These are phyloP conservation scores for Wickerhamomyces canadensis DNA, from an alignment of 805 yeast genomes.

Conservation along the genomic window DNA sequence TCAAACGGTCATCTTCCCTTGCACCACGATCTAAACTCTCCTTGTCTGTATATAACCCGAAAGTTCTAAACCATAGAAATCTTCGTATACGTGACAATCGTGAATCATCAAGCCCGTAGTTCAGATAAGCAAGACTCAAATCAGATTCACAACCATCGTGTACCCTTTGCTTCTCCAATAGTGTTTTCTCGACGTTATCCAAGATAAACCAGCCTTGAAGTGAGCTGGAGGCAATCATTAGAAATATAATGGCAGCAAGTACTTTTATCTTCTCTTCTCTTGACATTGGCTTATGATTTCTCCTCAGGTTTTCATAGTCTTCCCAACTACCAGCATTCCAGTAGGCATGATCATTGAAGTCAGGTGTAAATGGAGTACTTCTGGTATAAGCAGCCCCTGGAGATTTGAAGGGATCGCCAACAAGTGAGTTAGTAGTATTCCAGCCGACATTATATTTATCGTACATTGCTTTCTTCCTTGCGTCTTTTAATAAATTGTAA, in stretches of 20 bases:
- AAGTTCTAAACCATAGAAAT: constrained; percentile 50
- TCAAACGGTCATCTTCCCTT: constrained; percentile 67
- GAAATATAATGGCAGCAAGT: constrained; percentile 34
- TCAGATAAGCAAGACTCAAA: constrained; percentile 37
- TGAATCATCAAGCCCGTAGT: constrained; percentile 47
- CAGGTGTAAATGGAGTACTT: constrained; percentile 22
- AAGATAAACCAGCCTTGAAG: constrained; percentile 37
- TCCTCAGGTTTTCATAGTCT: constrained; percentile 41
- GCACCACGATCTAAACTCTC: constrained; percentile 31
- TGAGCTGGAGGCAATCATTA: constrained; percentile 33
- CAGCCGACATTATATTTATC: constrained; percentile 44
- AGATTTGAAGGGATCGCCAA: constrained; percentile 20
- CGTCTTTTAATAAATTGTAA: constrained; percentile 48
- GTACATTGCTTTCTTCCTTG: constrained; percentile 36
- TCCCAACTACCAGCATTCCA: constrained; percentile 66
- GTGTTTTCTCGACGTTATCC: constrained; percentile 31
- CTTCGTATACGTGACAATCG: constrained; percentile 48
- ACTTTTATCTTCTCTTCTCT: constrained; percentile 38
- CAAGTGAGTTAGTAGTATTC: constrained; percentile 31
- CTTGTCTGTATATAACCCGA: constrained; percentile 25
- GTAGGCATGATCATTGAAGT: constrained; percentile 29
- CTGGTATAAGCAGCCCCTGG: constrained; percentile 21
- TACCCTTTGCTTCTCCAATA: constrained; percentile 26
- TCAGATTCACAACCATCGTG: constrained; percentile 38
- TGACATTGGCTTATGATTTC: constrained; percentile 18